These are phyloP conservation scores for Candida sp. DNA, from an alignment of 1,139 yeast species.

Conservation along the genomic window DNA sequence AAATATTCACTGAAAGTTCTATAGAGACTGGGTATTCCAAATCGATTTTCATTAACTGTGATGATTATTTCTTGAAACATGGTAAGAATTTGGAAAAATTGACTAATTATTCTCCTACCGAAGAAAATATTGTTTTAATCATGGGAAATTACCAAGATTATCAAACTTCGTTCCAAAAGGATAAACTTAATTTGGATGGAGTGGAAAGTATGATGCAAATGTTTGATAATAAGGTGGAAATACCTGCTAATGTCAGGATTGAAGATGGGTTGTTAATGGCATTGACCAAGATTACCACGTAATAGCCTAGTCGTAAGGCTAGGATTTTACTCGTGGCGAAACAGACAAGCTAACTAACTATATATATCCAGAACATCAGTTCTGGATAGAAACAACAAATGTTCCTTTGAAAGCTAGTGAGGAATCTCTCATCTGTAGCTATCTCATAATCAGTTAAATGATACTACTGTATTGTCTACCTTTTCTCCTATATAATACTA, in stretches of 20 bases:
- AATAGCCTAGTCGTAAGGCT: too few relatives aligned
- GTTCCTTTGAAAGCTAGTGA: too few relatives aligned
- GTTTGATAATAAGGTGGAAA: slow-evolving; percentile 61
- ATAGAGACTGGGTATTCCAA: slow-evolving; percentile 68
- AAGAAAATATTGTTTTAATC: slow-evolving; percentile 44
- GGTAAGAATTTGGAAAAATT: slow-evolving; percentile 6
- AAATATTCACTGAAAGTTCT: slow-evolving; percentile 69
- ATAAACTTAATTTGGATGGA: slow-evolving; percentile 47
- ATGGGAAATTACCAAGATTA: slow-evolving; percentile 65
- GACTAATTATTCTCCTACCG: slow-evolving; percentile 9
- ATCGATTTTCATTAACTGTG: slow-evolving; percentile 63
- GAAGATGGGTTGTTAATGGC: slow-evolving; percentile 73
- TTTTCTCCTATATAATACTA: neutral
- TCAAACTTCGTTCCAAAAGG: slow-evolving; percentile 45
- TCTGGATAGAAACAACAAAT: too few relatives aligned
- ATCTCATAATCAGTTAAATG: too few relatives aligned
- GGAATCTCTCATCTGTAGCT: too few relatives aligned
- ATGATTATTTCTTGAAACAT: slow-evolving; percentile 50
- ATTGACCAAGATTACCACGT: slow-evolving; percentile 37
- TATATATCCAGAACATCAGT: too few relatives aligned
- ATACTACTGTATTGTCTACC: too few relatives aligned
- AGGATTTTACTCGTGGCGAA: too few relatives aligned
- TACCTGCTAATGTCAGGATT: slow-evolving; percentile 56
- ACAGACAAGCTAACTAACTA: too few relatives aligned
- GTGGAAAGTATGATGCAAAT: slow-evolving; percentile 54